These are phyloP conservation scores for Ophiocordyceps camponoti-rufipedis DNA, from an alignment of 2,329 filamentous ascomycete species.

Conservation along the genomic window DNA sequence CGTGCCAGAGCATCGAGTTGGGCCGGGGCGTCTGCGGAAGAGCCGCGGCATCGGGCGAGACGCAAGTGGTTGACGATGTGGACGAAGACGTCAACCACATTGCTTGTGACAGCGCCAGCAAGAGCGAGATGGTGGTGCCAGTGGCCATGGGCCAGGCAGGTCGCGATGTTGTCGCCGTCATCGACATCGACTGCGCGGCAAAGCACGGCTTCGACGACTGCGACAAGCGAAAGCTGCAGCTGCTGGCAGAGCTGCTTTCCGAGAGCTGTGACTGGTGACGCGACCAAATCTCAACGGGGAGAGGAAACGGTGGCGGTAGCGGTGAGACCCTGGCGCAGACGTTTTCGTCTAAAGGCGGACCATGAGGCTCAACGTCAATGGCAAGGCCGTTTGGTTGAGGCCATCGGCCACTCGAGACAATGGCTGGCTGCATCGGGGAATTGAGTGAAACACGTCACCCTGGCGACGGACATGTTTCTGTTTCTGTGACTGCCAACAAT, in stretches of 20 bases:
- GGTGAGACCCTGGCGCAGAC: neutral
- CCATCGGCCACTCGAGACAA: neutral
- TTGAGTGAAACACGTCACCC: neutral
- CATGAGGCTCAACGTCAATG: neutral
- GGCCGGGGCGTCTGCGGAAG: conserved; percentile 59
- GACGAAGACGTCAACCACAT: conserved; percentile 64
- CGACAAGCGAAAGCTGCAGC: conserved; percentile 47
- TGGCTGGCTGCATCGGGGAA: neutral
- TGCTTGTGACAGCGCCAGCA: conserved; percentile 58
- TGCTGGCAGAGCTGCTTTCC: conserved; percentile 40
- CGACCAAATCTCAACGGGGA: neutral
- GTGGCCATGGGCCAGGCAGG: conserved; percentile 25
- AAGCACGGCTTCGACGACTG: conserved; percentile 48
- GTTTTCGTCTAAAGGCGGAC: neutral
- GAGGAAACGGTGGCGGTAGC: too few species aligned
- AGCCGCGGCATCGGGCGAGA: conserved; percentile 40
- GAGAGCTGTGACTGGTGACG: conserved; percentile 46
- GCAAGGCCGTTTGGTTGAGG: neutral
- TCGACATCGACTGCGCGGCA: conserved; percentile 61
- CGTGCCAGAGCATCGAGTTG: conserved; percentile 61
- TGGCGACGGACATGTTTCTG: neutral
- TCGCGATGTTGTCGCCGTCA: conserved; percentile 47
- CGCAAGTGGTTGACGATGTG: conserved; percentile 53
- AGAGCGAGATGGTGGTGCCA: conserved; percentile 70
- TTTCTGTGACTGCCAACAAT: neutral